A percentile compares a stretch with the other conserved stretches of the same genome.
Conservation (phyloP, 176 grass and related monocot genomes). For the Coix lacrymajobi region DNA sequence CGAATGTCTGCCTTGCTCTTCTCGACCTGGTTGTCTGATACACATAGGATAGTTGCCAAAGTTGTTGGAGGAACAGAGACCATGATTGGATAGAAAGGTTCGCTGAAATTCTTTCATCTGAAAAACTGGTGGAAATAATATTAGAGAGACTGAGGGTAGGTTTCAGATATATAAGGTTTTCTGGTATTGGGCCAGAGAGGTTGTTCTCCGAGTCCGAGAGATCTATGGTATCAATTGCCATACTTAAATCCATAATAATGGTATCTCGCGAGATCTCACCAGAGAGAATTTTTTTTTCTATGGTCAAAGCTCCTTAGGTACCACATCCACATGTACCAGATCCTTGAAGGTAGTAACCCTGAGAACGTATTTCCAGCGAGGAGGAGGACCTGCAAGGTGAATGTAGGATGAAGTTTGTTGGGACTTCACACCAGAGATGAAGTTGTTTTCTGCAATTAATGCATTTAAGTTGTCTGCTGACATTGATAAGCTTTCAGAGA, state of each 20-base stretch:
- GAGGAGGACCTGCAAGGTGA: neutral
- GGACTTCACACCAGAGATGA: slow-evolving; percentile 23
- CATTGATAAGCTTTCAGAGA: neutral
- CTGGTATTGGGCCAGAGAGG: slow-evolving; percentile 20
- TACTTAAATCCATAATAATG: neutral
- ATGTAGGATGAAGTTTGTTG: neutral
- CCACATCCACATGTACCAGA: neutral
- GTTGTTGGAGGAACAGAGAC: slow-evolving; percentile 17
- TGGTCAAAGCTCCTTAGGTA: slow-evolving; percentile 10
- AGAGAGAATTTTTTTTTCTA: slow-evolving; percentile 18
- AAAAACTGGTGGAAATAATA: slow-evolving; percentile 14
- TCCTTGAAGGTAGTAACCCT: neutral
- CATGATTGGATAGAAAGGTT: slow-evolving; percentile 32
- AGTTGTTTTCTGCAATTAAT: slow-evolving; percentile 6
- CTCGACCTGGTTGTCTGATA: neutral
- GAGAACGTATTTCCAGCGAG: neutral
- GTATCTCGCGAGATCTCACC: neutral
- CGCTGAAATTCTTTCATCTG: neutral
- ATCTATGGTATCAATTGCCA: neutral
- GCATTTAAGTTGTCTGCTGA: neutral
- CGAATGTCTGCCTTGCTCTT: neutral
- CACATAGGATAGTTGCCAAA: neutral
- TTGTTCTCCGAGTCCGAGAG: slow-evolving; percentile 37
- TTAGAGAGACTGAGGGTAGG: slow-evolving; percentile 24
- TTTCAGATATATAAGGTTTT: neutral